Base-by-base conservation (phyloP, 805 yeast species). In the Candida arabinofermentans region DNA sequence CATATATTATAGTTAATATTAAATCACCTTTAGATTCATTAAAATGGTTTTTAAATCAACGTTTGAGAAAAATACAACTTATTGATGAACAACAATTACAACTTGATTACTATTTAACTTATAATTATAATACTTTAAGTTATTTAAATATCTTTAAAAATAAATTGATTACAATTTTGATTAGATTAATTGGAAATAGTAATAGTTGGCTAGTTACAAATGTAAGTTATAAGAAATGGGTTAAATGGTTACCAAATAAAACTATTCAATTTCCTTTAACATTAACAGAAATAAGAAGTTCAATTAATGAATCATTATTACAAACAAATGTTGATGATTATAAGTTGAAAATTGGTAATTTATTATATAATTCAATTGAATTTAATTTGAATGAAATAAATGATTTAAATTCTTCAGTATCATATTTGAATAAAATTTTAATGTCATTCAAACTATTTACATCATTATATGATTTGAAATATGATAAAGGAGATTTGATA, bases 391-490 rank as follows among this genome's bases (percentile, higher is more conserved):
- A 36, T 1, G 22, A 46, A 7, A 14, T 40, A 4, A 27, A 23
- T 1, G 40, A 44, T 36, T 43, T 62, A n/a, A 39, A 37, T n/a
- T 43, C 44, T 8, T 47, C 57, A 16, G 49, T 56, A 1, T 32
- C 34, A 8, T 27, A 48, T 9, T 34, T 62, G 12, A 46, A 48
- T 19, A 46, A 46, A 19, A 41, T 55, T 3, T 46, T 62, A 18
- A 39, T 39, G 7, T 52, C 64, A 2, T 62, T 60, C 44, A 62
- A 62, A 34, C 53, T 51, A 17, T 62, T 55, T 35, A 55, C 62
- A 1, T 62, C 67, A 9, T 43, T 62, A 40, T 54, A 53, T 7
- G 51, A 43, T 17, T 35, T 60, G 18, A 41, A 44, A 19, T 41
- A 34, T 8, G 37, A 36, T 5, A n/a, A 41, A 10, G 40, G 36